Percentiles rank a stretch among this genome's conserved stretches.
Evolutionary conservation across 768 basidiomycete species (phyloP).

Genomic region (Suillus discolor): DNA sequence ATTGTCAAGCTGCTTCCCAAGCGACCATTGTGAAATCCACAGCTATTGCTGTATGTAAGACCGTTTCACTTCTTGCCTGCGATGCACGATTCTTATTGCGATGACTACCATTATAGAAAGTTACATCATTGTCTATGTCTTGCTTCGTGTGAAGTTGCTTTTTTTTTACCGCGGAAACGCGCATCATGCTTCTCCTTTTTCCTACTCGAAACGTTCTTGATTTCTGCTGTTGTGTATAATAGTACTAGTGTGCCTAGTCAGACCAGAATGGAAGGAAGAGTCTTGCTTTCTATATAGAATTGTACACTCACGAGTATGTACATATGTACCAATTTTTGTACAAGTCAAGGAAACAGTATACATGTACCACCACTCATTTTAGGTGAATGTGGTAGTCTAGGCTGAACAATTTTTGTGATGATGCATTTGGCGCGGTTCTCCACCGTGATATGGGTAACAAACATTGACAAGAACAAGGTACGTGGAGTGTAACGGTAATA

Average conservation of each 20-base stretch:
- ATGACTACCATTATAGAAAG: not conserved
- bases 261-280: too few species aligned
- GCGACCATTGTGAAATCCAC: slow-evolving; percentile 24
- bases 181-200: not conserved
- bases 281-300: too few species aligned
- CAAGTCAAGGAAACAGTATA: not conserved
- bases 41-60: not conserved
- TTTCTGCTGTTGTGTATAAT: not conserved
- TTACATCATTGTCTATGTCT: not conserved
- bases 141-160: not conserved
- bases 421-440: too few species aligned
- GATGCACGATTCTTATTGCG: not conserved
- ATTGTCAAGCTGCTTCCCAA: slow-evolving; percentile 52
- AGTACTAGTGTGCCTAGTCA: too few species aligned
- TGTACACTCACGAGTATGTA: too few species aligned
- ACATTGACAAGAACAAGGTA: too few species aligned
- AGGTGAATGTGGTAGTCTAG: not conserved
- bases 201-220: not conserved
- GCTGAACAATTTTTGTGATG: too few species aligned
- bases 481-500: too few species aligned
- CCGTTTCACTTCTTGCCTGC: not conserved
- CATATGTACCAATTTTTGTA: not conserved
- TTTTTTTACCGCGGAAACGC: not conserved
- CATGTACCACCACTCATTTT: not conserved
- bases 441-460: too few species aligned